Evolutionary conservation across 2,329 filamentous ascomycete species (phyloP), one percentile per base, ranked within the genome.

Genomic region (Colletotrichum sp.): DNA sequence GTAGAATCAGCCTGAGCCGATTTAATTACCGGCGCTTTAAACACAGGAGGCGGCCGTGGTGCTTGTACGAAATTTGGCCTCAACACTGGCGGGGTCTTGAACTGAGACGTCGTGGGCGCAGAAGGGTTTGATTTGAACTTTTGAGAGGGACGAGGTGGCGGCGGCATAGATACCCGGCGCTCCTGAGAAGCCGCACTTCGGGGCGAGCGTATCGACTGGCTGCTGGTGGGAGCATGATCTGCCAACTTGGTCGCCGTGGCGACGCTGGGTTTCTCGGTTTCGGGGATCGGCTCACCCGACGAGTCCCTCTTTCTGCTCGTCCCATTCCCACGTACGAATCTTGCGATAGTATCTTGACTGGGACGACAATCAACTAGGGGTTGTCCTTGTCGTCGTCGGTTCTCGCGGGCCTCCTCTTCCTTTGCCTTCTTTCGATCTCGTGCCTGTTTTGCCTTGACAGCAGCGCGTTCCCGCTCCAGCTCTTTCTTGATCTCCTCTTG

Each of bases 341-440:
- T 80, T 21, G 89, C 85, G 76, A 93, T 91, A 0, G 88, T 90
- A 56, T 88, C 88, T 80, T 93, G 91, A 38, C 91, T 92, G 1
- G 91, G 88, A 43, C 87, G 85, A 6, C 91, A 88, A 15, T 85
- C 85, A n/a, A 90, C 85, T 6, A 91, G 82, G 16, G 91, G 91
- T 73, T 91, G 72, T 1, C 91, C 89, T 70, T 85, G 87, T 76
- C 84, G 88, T 79, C 83, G 89, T 82, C 87, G 90, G 67, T 84
- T 87, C n/a, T 89, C 87, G 60, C 83, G 84, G 73, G 88, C 87
- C 9, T 85, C 86, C 30, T 85, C 81, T 65, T 90, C 90, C 79
- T 89, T 91, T 18, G 87, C 88, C 75, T 87, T 89, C 81, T 91
- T 92, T 82, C 87, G 89, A 52, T 92, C 91, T 28, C 90, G 83